These are phyloP conservation scores for Pythium aristosporum DNA, from an alignment of 352 stramenopile species.

Conservation along the genomic window DNA sequence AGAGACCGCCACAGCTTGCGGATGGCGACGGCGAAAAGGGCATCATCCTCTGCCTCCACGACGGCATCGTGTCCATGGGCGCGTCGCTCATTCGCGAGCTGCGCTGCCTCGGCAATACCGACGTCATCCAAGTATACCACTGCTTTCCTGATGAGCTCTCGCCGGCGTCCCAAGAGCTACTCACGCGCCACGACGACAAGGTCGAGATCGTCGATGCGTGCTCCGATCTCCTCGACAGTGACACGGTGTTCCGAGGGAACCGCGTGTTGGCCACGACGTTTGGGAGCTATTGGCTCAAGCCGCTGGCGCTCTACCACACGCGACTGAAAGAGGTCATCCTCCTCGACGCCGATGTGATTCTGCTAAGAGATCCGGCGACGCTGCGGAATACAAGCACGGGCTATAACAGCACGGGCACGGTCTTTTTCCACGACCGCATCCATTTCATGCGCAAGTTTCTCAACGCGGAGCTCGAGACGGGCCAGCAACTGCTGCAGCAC, in stretches of 20 bases:
- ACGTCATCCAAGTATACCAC: slow-evolving; percentile 45
- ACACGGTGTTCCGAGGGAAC: slow-evolving; percentile 9
- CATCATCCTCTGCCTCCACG: slow-evolving; percentile 49
- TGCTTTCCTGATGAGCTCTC: slow-evolving; percentile 54
- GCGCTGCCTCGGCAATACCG: slow-evolving; percentile 39
- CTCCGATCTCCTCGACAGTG: slow-evolving; percentile 32
- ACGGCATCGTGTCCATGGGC: slow-evolving; percentile 56
- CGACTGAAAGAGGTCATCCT: slow-evolving; percentile 53
- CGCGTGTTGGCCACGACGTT: slow-evolving; percentile 29
- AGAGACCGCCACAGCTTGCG: background rate
- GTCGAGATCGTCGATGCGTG: slow-evolving; percentile 71
- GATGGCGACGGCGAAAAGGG: slow-evolving; percentile 8
- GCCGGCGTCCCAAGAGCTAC: slow-evolving; percentile 29
- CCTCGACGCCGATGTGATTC: slow-evolving; percentile 56
- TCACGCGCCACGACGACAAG: slow-evolving; percentile 41
- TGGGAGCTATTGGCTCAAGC: slow-evolving; percentile 70
- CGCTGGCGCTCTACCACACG: slow-evolving; percentile 57
- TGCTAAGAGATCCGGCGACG: slow-evolving; percentile 42
- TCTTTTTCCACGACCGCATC: slow-evolving; percentile 71
- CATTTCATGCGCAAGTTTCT: slow-evolving; percentile 44
- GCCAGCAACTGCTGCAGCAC: slow-evolving; percentile 35
- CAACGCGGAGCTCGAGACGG: slow-evolving; percentile 7
- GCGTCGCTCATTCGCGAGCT: slow-evolving; percentile 65
- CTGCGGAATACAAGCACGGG: slow-evolving; percentile 33
- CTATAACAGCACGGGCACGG: slow-evolving; percentile 51